Conservation (phyloP, 202 grass and related monocot genomes). For the Carex arenaria region DNA sequence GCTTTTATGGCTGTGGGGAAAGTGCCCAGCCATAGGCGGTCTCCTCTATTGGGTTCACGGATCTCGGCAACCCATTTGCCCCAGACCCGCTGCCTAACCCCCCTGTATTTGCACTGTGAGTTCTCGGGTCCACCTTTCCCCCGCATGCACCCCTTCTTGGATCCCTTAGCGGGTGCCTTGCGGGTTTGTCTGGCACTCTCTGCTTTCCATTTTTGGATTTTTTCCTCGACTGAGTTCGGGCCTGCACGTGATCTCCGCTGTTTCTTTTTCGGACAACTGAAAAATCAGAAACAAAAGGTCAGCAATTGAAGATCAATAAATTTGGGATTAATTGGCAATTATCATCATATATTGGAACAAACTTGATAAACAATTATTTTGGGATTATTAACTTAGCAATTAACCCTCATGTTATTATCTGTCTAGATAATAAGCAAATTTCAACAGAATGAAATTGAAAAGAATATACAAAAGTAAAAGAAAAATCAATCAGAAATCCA, state of each 20-base stretch:
- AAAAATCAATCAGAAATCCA: background rate
- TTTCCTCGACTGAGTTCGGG: constrained; percentile 51
- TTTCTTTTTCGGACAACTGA: constrained; percentile 49
- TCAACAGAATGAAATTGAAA: background rate
- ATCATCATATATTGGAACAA: background rate
- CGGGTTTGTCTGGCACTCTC: constrained; percentile 6
- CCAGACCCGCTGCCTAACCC: constrained; percentile 86
- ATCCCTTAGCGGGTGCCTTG: constrained; percentile 79
- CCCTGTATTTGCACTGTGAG: constrained; percentile 51
- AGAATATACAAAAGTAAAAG: background rate
- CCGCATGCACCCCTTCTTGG: constrained; percentile 91
- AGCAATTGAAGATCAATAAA: background rate
- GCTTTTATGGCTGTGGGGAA: constrained; percentile 57
- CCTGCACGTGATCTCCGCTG: constrained; percentile 49
- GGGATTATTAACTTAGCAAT: background rate
- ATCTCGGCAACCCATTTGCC: constrained; percentile 99
- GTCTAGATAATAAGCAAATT: background rate
- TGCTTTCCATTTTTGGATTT: constrained; percentile 43
- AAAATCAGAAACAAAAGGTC: background rate
- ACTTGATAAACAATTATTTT: background rate
- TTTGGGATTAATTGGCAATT: background rate
- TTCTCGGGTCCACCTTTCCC: constrained; percentile 97
- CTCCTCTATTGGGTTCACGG: constrained; percentile 58
- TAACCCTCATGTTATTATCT: background rate
- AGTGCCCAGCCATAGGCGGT: constrained; percentile 81